Evolutionary conservation across 768 basidiomycete genomes (phyloP), one percentile per base, ranked within the genome.

Genomic region (Pisolithus microcarpus): DNA sequence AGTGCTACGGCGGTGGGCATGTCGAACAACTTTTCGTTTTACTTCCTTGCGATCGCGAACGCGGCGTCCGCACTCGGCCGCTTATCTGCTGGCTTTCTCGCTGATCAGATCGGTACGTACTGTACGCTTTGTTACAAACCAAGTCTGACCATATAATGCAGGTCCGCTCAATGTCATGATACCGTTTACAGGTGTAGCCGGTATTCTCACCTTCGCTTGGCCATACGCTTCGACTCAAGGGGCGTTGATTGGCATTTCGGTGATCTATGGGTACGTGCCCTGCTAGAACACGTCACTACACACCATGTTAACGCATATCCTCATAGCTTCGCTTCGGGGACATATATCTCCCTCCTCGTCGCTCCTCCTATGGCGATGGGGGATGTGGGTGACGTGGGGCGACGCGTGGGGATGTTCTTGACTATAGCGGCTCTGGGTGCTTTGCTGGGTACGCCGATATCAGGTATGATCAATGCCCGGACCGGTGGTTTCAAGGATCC

Each of bases 161-260:
- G 88, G 88, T 13, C 64, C 79, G 0, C 70, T 88, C 56, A 89
- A 84, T 54, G 69, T 84, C 28, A 82, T 89, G 73, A 75, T 75
- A 9, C 83, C 86, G 0, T 79, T 81, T 31, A 82, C 79, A 0
- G 49, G 74, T 16, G 36, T 77, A 1, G 79, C 82, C 0, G 84
- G 76, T 0, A 63, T 79, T 24, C 58, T 83, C 39, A 86, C 87
- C 0, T 81, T 81, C 56, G 70, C 70, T 5, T 91, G 89, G 90
- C 89, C 88, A 1, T 84, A 79, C 61, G 75, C 76, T 0, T 65
- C 58, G 38, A 72, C 62, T 24, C 57, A 75, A 46, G 69, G 63
- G 0, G 67, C 72, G 0, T 68, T 82, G 28, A 71, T 87, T 4
- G 76, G 66, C 7, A 62, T 89, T 39, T 72, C 79, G 0, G 59